These are phyloP conservation scores for Mortierella claussenii DNA, from an alignment of 192 early-diverging fungal genomes.

Conservation along the genomic window DNA sequence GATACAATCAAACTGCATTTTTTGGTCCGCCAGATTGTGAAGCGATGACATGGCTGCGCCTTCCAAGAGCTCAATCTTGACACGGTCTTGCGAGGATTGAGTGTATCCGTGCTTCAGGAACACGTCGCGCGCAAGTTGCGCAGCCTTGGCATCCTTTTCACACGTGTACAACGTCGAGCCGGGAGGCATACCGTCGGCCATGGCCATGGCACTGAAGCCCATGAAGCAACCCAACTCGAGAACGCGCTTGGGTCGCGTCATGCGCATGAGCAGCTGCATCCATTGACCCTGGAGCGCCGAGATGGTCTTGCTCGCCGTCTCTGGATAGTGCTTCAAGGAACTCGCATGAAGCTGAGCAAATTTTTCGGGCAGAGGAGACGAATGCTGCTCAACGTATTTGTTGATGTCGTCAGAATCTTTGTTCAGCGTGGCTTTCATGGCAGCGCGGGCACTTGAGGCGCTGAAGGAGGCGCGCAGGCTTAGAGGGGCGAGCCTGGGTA, in stretches of 20 bases:
- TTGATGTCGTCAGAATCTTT: too few species aligned
- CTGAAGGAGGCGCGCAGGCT: too few species aligned
- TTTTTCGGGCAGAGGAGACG: slow-evolving; percentile 25
- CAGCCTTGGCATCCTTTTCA: slow-evolving; percentile 65
- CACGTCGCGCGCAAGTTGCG: slow-evolving; percentile 54
- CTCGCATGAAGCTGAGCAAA: slow-evolving; percentile 11
- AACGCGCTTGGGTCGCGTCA: slow-evolving; percentile 61
- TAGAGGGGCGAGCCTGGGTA: too few species aligned
- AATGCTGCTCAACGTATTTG: slow-evolving; percentile 19
- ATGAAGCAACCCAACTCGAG: slow-evolving; percentile 79
- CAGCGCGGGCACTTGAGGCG: too few species aligned
- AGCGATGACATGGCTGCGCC: slow-evolving; percentile 10
- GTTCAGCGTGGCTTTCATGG: too few species aligned
- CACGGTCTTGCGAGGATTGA: neutral
- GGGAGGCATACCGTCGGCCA: slow-evolving; percentile 69
- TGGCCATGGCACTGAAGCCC: slow-evolving; percentile 70
- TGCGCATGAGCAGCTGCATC: slow-evolving; percentile 58
- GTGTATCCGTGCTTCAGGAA: slow-evolving; percentile 17
- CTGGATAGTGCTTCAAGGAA: slow-evolving; percentile 13
- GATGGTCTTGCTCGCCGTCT: slow-evolving; percentile 55
- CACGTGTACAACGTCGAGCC: slow-evolving; percentile 56
- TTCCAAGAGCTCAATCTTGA: slow-evolving; percentile 31
- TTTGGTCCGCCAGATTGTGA: slow-evolving; percentile 3
- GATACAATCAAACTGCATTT: slow-evolving; percentile 65
- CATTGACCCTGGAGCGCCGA: slow-evolving; percentile 62